These are phyloP conservation scores for Sphaerulina populicola DNA, from an alignment of 2,329 filamentous ascomycete genomes.

Conservation along the genomic window DNA sequence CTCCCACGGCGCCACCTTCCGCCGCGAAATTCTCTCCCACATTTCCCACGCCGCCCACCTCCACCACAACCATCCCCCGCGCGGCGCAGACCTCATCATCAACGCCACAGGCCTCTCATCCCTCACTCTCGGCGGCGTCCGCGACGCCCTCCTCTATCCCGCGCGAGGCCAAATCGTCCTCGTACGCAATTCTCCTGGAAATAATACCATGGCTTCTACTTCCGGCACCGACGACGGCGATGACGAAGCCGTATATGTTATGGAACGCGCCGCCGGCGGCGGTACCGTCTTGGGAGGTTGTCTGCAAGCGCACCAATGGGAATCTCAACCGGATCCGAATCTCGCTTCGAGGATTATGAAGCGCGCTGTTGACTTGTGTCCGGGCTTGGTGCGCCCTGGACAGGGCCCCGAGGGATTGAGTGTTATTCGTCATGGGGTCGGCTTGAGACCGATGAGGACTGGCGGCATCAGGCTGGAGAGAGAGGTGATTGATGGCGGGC, in stretches of 20 bases:
- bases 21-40: slow-evolving; percentile 48
- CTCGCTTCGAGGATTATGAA: slow-evolving; percentile 78
- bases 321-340: slow-evolving; percentile 67
- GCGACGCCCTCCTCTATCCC: slow-evolving; percentile 64
- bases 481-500: slow-evolving; percentile 46
- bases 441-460: slow-evolving; percentile 64
- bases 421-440: slow-evolving; percentile 73
- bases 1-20: slow-evolving; percentile 56
- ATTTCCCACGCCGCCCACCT: slow-evolving; percentile 59
- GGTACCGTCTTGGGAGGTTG: slow-evolving; percentile 83
- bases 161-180: slow-evolving; percentile 76
- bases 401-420: slow-evolving; percentile 64
- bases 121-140: slow-evolving; percentile 68
- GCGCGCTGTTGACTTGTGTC: slow-evolving; percentile 58
- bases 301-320: slow-evolving; percentile 72
- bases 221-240: slow-evolving; percentile 66
- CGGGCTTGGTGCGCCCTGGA: slow-evolving; percentile 52
- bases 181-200: slow-evolving; percentile 60
- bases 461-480: slow-evolving; percentile 69
- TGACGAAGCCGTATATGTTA: slow-evolving; percentile 69
- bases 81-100: slow-evolving; percentile 57
- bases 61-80: slow-evolving; percentile 46
- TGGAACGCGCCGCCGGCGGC: slow-evolving; percentile 71
- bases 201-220: slow-evolving; percentile 58
- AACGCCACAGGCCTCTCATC: slow-evolving; percentile 80